Conservation (phyloP, 2,329 filamentous ascomycete species). For the Fusarium coffeatum region DNA sequence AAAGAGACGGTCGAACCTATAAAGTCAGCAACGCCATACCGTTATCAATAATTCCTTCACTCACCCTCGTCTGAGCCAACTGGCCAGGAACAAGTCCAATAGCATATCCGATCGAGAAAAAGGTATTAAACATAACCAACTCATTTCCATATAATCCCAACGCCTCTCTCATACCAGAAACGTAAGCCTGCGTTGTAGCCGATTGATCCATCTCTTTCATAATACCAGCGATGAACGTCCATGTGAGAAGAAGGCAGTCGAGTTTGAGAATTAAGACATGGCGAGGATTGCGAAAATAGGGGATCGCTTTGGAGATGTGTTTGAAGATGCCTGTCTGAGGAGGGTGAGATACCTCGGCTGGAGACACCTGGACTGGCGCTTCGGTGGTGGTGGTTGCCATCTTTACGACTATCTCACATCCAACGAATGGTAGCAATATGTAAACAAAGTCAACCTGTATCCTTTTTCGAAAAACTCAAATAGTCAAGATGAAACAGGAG, state of each 20-base stretch:
- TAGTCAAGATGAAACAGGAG: slow-evolving; percentile 8
- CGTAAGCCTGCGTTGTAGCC: slow-evolving; percentile 52
- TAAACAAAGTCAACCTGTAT: too few species aligned
- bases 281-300: slow-evolving; percentile 48
- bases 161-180: slow-evolving; percentile 52
- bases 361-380: neutral
- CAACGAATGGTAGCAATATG: neutral
- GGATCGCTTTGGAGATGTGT: slow-evolving; percentile 28
- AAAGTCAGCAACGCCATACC: neutral
- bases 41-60: too few species aligned
- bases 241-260: slow-evolving; percentile 50
- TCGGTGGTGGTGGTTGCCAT: slow-evolving; percentile 15
- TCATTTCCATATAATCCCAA: slow-evolving; percentile 61
- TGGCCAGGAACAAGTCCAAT: slow-evolving; percentile 58
- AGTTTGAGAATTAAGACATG: slow-evolving; percentile 52
- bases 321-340: slow-evolving; percentile 38
- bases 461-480: neutral
- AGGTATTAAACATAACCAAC: slow-evolving; percentile 63
- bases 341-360: slow-evolving; percentile 7
- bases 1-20: slow-evolving; percentile 53
- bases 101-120: slow-evolving; percentile 71
- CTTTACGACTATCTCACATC: neutral
- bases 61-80: slow-evolving; percentile 52
- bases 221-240: slow-evolving; percentile 53
- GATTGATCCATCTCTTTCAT: slow-evolving; percentile 55